Percentiles rank a stretch among this genome's conserved stretches.
phyloP scores from a whole-genome alignment of 768 basidiomycete genomes.

The Mycena sanguinolenta region DNA sequence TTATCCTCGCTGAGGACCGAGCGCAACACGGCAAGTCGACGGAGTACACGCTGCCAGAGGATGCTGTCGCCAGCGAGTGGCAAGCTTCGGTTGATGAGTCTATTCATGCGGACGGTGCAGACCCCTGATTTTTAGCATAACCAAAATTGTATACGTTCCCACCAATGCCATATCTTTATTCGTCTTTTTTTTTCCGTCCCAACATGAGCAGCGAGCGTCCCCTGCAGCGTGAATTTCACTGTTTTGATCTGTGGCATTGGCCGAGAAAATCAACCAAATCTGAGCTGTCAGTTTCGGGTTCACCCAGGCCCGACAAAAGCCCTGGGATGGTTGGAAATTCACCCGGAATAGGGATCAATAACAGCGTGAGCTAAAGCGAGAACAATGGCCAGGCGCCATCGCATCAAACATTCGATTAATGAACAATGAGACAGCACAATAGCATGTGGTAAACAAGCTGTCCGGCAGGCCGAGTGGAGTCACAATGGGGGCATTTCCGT shows the following conservation, averaged over 20 bases:
- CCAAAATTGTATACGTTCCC: not conserved
- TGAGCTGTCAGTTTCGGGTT: no score
- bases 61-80: not conserved
- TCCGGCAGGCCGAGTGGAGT: not conserved
- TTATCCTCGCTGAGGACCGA: not conserved
- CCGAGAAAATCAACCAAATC: no score
- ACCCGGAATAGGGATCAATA: not conserved
- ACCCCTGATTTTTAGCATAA: not conserved
- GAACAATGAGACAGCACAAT: not conserved
- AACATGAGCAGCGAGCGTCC: no score
- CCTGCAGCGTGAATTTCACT: no score
- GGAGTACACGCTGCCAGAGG: not conserved
- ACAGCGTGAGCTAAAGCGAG: no score
- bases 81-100: not conserved
- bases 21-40: not conserved
- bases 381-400: not conserved
- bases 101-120: not conserved
- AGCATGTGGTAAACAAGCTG: not conserved
- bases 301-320: no score
- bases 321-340: no score
- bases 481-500: conserved; percentile 12
- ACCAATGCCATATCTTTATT: no score
- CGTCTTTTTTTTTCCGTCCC: not conserved
- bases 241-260: no score
- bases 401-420: not conserved